These are phyloP conservation scores for Penicillium digitatum DNA, from an alignment of 2,329 filamentous ascomycete species.

Conservation along the genomic window DNA sequence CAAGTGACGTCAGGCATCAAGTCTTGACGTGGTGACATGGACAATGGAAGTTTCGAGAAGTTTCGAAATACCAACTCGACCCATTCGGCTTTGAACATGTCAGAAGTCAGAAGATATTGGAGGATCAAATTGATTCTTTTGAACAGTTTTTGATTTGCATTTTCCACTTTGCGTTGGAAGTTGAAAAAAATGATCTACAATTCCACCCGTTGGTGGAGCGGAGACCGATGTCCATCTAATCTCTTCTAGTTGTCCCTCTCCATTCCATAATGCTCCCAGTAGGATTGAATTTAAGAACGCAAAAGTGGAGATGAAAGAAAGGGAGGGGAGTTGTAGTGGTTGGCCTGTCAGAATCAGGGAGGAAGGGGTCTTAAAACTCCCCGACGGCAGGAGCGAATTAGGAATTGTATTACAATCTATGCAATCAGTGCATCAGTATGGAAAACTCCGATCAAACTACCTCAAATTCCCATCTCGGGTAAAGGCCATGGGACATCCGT, in stretches of 20 bases:
- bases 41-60: conserved; percentile 38
- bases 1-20: conserved; percentile 26
- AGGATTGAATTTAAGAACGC: neutral
- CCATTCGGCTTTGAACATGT: neutral
- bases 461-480: conserved; percentile 27
- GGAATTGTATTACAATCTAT: neutral
- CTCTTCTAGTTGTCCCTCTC: neutral
- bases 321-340: neutral
- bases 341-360: neutral
- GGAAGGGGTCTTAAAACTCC: neutral
- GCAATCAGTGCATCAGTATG: no score
- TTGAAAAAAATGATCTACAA: neutral
- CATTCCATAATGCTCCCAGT: neutral
- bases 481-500: conserved; percentile 30
- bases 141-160: neutral
- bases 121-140: neutral
- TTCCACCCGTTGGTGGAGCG: neutral
- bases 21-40: conserved; percentile 25
- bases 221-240: neutral
- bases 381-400: neutral
- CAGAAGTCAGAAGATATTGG: neutral
- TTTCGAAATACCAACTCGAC: conserved; percentile 21
- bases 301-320: neutral
- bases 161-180: neutral
- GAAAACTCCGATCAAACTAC: neutral